Evolutionary conservation across 148 eudicot genomes (phyloP), one percentile per base, ranked within the genome.

Genomic region (Mesembryanthemum crystallinum): DNA sequence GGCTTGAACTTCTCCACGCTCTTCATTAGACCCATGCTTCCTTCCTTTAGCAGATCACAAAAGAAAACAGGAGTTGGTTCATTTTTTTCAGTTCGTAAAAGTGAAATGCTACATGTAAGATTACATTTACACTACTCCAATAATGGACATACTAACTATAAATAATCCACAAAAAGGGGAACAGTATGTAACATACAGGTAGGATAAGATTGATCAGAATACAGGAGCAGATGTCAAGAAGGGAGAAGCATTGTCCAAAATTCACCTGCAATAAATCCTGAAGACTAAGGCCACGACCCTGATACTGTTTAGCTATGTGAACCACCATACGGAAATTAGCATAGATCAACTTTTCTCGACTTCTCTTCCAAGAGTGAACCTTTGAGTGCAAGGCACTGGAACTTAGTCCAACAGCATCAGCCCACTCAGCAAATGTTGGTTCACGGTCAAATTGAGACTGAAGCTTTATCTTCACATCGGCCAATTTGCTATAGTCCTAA

Each of bases 281-380:
- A 73, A 95, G 83, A 84, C 80, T 79, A 61, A 95, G 91, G 57
- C 99, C 99, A 67, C 91, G 90, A 5, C 91, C 91, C 58, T 83
- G 89, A 86, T 92, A 92, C 72, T 89, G 87, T 84, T 90, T 95
- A 73, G 97, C 99, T 82, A 95, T 86, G 84, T 90, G 87, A 73
- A 92, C 99, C 77, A 95, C 99, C 96, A 95, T 71, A 33, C 99
- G 94, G 58, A 89, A 83, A 79, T 95, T 95, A 73, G 97, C 89
- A 82, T 77, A 74, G 62, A 95, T 88, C 81, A 95, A 75, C 83
- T 85, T 90, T 63, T 90, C 92, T 45, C 96, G 81, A 81, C 96
- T 88, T 61, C 72, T 87, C 71, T 80, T 77, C 64, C 94, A 89
- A 67, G 80, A 51, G 76, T 83, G 85, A 59, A 90, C 73, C 79